Conservation (phyloP, 1,284 basidiomycete genomes). For the Rhizoctonia solani region DNA sequence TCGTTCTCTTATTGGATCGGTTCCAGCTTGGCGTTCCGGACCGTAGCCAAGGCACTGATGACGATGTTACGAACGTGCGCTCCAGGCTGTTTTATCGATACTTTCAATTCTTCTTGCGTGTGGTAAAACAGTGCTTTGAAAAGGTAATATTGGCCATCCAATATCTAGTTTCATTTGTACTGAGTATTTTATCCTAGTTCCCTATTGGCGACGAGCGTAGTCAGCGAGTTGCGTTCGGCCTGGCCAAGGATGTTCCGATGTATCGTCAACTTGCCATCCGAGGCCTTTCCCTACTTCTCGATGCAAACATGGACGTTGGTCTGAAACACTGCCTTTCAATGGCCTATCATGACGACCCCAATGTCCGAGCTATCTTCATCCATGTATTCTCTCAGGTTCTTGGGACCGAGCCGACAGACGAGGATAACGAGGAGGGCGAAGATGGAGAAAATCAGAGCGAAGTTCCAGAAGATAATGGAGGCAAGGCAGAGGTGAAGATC, state of each 20-base stretch:
- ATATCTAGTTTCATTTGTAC: not conserved
- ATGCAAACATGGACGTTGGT: slow-evolving; percentile 85
- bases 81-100: slow-evolving; percentile 81
- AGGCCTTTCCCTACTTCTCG: slow-evolving; percentile 79
- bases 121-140: slow-evolving; percentile 22
- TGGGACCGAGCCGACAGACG: slow-evolving; percentile 51
- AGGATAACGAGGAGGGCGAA: no score
- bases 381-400: slow-evolving; percentile 88
- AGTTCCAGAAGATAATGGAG: not conserved
- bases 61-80: slow-evolving; percentile 71
- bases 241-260: slow-evolving; percentile 47
- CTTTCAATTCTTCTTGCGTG: slow-evolving; percentile 60
- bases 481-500: not conserved
- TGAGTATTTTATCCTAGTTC: not conserved
- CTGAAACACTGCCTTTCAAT: slow-evolving; percentile 85
- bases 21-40: slow-evolving; percentile 70
- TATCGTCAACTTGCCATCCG: slow-evolving; percentile 73
- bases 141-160: slow-evolving; percentile 10
- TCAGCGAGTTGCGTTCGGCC: slow-evolving; percentile 27
- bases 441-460: slow-evolving; percentile 1
- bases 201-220: slow-evolving; percentile 8
- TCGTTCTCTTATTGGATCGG: slow-evolving; percentile 75
- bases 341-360: slow-evolving; percentile 75
- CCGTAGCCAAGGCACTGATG: slow-evolving; percentile 57
- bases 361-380: slow-evolving; percentile 81